Evolutionary conservation across 768 basidiomycete species (phyloP).

Genomic region (Asterophora lycoperdoides): DNA sequence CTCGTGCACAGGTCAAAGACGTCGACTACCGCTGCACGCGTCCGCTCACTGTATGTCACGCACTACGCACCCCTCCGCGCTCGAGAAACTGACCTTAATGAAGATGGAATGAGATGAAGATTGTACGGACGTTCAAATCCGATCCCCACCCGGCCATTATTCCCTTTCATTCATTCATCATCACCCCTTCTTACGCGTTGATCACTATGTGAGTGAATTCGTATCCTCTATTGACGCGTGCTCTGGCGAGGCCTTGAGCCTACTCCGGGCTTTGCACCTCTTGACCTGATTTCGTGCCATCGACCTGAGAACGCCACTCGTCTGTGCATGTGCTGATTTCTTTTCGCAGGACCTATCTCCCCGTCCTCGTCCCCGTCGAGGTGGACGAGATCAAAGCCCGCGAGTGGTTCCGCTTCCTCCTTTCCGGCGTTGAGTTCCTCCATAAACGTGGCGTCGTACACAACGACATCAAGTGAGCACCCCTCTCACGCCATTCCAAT

Average conservation of each 20-base stretch:
- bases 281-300: too few species aligned
- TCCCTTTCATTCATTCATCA: constrained; percentile 90
- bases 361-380: constrained; percentile 83
- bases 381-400: constrained; percentile 75
- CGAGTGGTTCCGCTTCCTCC: constrained; percentile 77
- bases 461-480: constrained; percentile 86
- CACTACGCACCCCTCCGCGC: neutral
- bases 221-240: constrained; percentile 2
- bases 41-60: constrained; percentile 74
- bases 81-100: constrained; percentile 3
- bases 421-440: constrained; percentile 80
- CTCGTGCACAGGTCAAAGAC: constrained; percentile 87
- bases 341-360: constrained; percentile 71
- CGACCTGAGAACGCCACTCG: neutral
- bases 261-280: too few species aligned
- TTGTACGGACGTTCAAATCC: constrained; percentile 76
- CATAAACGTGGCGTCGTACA: constrained; percentile 83
- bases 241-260: neutral
- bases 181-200: constrained; percentile 85
- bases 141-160: constrained; percentile 92
- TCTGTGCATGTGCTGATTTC: constrained; percentile 4
- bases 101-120: constrained; percentile 99
- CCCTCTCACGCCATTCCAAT: constrained; percentile 2
- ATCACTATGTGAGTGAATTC: constrained; percentile 75
- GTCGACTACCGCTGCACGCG: constrained; percentile 82